Conservation (phyloP, 2,329 filamentous ascomycete genomes). For the Diaporthe australafricana region DNA sequence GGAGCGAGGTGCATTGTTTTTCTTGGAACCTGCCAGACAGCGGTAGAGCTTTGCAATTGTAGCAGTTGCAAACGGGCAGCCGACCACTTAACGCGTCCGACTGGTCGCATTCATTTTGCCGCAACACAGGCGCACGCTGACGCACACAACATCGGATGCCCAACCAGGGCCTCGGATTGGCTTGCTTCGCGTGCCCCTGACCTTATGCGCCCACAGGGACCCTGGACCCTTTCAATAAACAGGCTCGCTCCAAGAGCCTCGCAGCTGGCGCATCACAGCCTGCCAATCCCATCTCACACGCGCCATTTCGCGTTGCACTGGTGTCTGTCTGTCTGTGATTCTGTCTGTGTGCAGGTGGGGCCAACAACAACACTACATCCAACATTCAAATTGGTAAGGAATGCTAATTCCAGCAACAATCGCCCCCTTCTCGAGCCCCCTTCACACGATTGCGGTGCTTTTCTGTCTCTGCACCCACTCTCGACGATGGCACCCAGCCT, state of each 20-base stretch:
- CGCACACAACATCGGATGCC: not conserved
- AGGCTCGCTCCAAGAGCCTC: constrained; percentile 7
- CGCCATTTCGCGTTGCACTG: constrained; percentile 30
- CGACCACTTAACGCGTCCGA: constrained; percentile 30
- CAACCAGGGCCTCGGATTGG: constrained; percentile 16
- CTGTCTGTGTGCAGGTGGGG: not conserved
- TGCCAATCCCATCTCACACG: not conserved
- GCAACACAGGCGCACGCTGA: not conserved
- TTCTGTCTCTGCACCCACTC: not conserved
- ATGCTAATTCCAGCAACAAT: not conserved
- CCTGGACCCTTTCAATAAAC: constrained; percentile 1
- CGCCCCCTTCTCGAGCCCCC: too few species aligned
- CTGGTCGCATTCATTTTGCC: constrained; percentile 14
- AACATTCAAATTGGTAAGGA: not conserved
- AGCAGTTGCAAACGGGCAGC: constrained; percentile 15
- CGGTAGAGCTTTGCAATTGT: constrained; percentile 10
- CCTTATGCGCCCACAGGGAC: constrained; percentile 15
- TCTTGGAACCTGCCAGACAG: constrained; percentile 21
- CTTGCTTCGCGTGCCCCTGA: not conserved
- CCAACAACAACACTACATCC: not conserved
- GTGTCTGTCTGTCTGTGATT: not conserved
- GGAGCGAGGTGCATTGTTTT: constrained; percentile 34
- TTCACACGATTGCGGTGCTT: not conserved
- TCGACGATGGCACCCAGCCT: not conserved
- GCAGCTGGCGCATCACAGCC: not conserved